phyloP scores from a whole-genome alignment of 768 basidiomycete species.

The Serendipita indica region DNA sequence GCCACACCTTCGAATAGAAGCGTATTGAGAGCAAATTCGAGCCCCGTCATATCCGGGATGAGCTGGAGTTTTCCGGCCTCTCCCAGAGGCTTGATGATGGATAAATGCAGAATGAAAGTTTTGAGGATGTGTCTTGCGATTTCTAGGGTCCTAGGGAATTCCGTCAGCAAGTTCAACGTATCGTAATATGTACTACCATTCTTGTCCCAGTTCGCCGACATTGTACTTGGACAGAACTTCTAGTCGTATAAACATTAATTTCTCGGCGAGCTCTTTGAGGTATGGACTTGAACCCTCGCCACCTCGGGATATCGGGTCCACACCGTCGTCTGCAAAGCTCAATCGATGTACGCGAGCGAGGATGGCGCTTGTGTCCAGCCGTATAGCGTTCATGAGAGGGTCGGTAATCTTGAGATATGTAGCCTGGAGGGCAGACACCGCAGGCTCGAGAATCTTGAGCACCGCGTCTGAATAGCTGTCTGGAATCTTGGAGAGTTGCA shows the following conservation, averaged over 20 bases:
- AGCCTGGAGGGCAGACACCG: slow-evolving; percentile 22
- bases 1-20: slow-evolving; percentile 35
- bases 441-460: slow-evolving; percentile 37
- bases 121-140: slow-evolving; percentile 69
- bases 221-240: slow-evolving; percentile 60
- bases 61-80: slow-evolving; percentile 90
- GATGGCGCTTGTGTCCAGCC: slow-evolving; percentile 65
- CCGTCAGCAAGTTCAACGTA: neutral
- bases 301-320: slow-evolving; percentile 44
- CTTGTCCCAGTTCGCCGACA: slow-evolving; percentile 52
- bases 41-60: slow-evolving; percentile 89
- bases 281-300: slow-evolving; percentile 65
- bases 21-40: slow-evolving; percentile 81
- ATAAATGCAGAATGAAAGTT: slow-evolving; percentile 86
- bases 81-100: slow-evolving; percentile 78
- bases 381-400: slow-evolving; percentile 51
- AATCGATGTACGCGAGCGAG: slow-evolving; percentile 73
- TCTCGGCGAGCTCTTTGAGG: slow-evolving; percentile 85
- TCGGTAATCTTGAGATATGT: slow-evolving; percentile 29
- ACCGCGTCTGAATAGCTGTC: slow-evolving; percentile 53
- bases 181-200: slow-evolving; percentile 43
- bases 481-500: slow-evolving; percentile 46
- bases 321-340: slow-evolving; percentile 51
- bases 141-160: slow-evolving; percentile 34
- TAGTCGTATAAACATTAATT: slow-evolving; percentile 62